Percentiles rank a stretch among this genome's conserved stretches.
Conservation (phyloP, 306 rosid genomes). For the Casuarina cunninghamiana region DNA sequence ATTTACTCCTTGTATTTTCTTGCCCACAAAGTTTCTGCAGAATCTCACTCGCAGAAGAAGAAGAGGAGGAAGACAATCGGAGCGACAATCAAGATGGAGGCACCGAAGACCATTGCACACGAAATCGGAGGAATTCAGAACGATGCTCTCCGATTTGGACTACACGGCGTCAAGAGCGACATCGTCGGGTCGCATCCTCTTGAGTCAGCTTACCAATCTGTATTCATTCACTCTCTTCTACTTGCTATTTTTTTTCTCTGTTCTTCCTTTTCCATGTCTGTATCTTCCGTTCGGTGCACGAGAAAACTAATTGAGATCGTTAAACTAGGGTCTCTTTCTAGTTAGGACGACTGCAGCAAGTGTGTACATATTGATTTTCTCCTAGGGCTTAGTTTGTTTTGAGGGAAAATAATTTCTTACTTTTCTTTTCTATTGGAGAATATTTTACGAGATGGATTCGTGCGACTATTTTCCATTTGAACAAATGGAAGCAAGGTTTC, state of each 20-base stretch:
- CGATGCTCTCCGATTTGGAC: conserved; percentile 79
- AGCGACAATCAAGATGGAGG: conserved; percentile 39
- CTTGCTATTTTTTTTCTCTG: neutral
- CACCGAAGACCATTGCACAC: conserved; percentile 64
- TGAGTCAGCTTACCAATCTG: conserved; percentile 67
- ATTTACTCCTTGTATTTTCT: neutral
- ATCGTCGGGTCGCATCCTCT: conserved; percentile 74
- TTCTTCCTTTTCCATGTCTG: neutral
- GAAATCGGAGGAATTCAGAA: conserved; percentile 87
- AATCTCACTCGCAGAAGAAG: neutral
- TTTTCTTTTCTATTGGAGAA: neutral
- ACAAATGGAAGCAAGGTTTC: neutral
- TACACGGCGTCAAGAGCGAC: conserved; percentile 70
- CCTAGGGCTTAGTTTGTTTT: conserved; percentile 28
- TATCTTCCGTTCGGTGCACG: neutral
- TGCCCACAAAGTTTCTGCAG: neutral
- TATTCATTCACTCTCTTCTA: conserved; percentile 34
- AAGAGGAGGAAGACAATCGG: neutral
- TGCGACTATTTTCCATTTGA: neutral
- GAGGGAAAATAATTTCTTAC: neutral
- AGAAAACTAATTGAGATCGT: neutral
- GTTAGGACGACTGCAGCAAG: neutral
- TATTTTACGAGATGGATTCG: neutral
- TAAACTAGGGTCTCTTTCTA: neutral
- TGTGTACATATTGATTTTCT: neutral